Base-by-base conservation (phyloP, 768 basidiomycete species). In the Mycena haematopus region DNA sequence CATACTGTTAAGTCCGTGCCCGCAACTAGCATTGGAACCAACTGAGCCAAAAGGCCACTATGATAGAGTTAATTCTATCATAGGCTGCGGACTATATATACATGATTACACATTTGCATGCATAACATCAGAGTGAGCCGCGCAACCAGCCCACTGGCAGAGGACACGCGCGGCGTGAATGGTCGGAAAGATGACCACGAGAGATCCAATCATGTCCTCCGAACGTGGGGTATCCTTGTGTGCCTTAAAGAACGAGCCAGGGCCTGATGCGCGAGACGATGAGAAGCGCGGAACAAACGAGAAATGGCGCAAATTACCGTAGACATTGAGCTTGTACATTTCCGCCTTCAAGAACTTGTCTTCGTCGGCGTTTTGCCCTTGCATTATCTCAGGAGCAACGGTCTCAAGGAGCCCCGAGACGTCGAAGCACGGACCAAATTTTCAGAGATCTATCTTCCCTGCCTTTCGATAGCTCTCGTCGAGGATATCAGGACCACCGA, bases 301-400 rank as follows among this genome's bases (percentile, higher is more conserved):
- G 49, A 25, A 17, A 64, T 65, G 2, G n/a, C 6, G 7, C n/a
- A n/a, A 17, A 42, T 42, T 44, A 79, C 78, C 76, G 52, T 78
- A 79, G 3, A 79, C 73, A 62, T 79, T 79, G 14, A 79, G 62
- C 50, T 78, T 78, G 59, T 78, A 77, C 22, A 75, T 60, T 52
- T 78, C 76, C 10, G 73, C 65, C 4, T 64, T 56, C 27, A 76
- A 62, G 7, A 25, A n/a, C 25, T 67, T 53, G 8, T 65, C 53
- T 2, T 62, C 55, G 6, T 40, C 29, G 6, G 19, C 60, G n/a
- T 58, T 35, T 52, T 63, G 58, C 14, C 68, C 66, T 6, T 65
- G 60, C 9, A 73, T 54, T 17, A 75, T 65, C 10, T 62, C 63
- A 0, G 52, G 58, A 19, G 67, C 65, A 24, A 78, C 66, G 22